Evolutionary conservation across 306 rosid genomes (phyloP), one percentile per base, ranked within the genome.

Genomic region (Sindora glabra): DNA sequence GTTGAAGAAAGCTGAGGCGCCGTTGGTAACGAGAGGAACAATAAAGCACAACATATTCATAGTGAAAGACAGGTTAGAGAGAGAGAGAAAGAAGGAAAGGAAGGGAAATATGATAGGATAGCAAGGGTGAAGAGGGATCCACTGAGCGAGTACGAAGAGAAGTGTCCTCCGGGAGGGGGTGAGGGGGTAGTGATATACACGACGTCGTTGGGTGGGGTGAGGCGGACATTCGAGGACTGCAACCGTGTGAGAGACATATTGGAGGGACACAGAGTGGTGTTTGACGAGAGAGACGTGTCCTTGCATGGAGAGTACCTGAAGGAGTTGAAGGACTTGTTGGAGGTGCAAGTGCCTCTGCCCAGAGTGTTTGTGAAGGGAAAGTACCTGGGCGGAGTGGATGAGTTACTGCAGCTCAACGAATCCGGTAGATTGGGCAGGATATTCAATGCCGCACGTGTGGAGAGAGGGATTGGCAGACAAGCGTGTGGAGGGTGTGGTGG

Each of bases 201-300:
- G 67, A 91, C 98, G 74, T 87, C 98, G 62, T 51, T 91, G 59
- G 58, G 92, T 0, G 98, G 98, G 2, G 86, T 91, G 2, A 56
- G 98, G 26, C 77, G 81, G 62, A 91, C 98, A 15, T 77, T 56
- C 40, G 96, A 88, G 69, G 95, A 88, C 1, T 91, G 98, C 38
- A 78, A 72, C 52, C 49, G 62, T 2, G 96, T 81, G 52, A 72
- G 81, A 24, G 61, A 83, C 9, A 30, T 91, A 5, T 41, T 91
- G 59, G 96, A 91, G 27, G 42, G 50, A 17, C 91, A 83, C 32
- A 45, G 75, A 13, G 86, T 88, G 49, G 84, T 77, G 21, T 69
- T 70, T 38, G 96, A 91, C 53, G 98, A 91, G 89, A 56, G 98
- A 2, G 96, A 91, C 86, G 98, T 91, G 73, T 65, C 98, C 23